Evolutionary conservation across 768 basidiomycete genomes (phyloP), one percentile per base, ranked within the genome.

Genomic region (Collybia sordida): DNA sequence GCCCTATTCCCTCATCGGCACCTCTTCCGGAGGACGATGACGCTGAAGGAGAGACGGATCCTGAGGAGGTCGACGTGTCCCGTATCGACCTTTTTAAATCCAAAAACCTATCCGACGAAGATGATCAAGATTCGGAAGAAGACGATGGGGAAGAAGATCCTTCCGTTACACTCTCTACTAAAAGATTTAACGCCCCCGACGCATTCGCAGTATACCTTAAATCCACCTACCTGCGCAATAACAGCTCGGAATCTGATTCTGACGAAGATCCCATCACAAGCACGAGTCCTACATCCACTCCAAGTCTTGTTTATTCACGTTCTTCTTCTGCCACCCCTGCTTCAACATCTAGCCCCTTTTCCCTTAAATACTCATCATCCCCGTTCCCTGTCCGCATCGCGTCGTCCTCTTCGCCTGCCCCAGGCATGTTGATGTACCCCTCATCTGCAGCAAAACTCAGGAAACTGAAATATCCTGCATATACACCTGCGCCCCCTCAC

Each of bases 401-500:
- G 37, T 4, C 45, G 57, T 45, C 50, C 45, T 56, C 18, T n/a
- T 35, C 19, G 14, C 5, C 17, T 15, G 6, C 31, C 17, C 31
- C 14, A 12, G 14, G 31, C 17, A 23, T 22, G 9, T 25, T 17
- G 11, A 7, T 21, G 5, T 38, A 36, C 21, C 35, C 35, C 4
- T 14, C 38, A 4, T 37, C 22, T 12, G 22, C 35, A 22, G 36
- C 37, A 21, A 31, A 31, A 14, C 9, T 31, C 31, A 21, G 57
- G 43, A 25, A 36, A 49, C 63, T 64, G 1, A 63, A 64, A 42
- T 31, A 31, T 11, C 69, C 69, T n/a, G 62, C 62, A n/a, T 55
- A 59, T 21, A 75, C 75, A 5, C 74, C 75, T 23, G 72, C 73
- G 6, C 77, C 77, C n/a, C 65, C 65, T 6, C 64, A 64, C 36